Evolutionary conservation across 1,284 basidiomycete genomes (phyloP), one percentile per base, ranked within the genome.

Genomic region (Ceratobasidium sp.): DNA sequence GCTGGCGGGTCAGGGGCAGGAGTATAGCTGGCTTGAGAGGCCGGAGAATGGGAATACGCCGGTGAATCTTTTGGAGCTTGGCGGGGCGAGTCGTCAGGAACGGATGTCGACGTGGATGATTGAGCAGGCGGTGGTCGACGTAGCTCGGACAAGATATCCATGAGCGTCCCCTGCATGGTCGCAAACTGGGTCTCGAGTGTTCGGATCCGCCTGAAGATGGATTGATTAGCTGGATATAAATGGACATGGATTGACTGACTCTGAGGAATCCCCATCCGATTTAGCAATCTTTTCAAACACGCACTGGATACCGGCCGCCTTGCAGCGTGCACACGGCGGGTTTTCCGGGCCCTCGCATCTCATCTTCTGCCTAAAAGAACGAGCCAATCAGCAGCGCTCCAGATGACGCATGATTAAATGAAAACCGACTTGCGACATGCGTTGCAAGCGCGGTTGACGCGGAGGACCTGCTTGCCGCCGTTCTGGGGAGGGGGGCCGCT

Each of bases 311-410:
- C 55, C 70, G 32, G 46, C 43, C 39, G 69, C 57, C 26, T 58
- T 52, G 52, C 74, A 75, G 8, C 74, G 48, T 12, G 60, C 57
- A 57, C 74, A 75, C 26, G 74, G 72, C 16, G 72, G 72, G 30
- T 71, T 72, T n/a, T 73, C 72, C 5, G 74, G 72, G 5, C 74
- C 74, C 48, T 75, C 74, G 61, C 74, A 75, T 36, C 74, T 50
- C 74, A 75, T 75, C 55, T 75, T 75, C 48, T 72, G 74, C 53
- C 72, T 75, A 45, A 23, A 18, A 16, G 36, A 65, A n/a, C n/a
- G 10, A 36, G 8, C 59, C 30, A 55, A 57, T 53, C 21, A 55
- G 41, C 43, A 39, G n/a, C 14, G 36, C 36, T 39, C 36, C 36
- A n/a, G 36, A 39, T 14, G 36, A 39, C 36, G 14, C 14, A 58